Percentiles rank a stretch among this genome's conserved stretches.
phyloP scores from a whole-genome alignment of 2,329 filamentous ascomycete species.

The Aspergillus sclerotialis region DNA sequence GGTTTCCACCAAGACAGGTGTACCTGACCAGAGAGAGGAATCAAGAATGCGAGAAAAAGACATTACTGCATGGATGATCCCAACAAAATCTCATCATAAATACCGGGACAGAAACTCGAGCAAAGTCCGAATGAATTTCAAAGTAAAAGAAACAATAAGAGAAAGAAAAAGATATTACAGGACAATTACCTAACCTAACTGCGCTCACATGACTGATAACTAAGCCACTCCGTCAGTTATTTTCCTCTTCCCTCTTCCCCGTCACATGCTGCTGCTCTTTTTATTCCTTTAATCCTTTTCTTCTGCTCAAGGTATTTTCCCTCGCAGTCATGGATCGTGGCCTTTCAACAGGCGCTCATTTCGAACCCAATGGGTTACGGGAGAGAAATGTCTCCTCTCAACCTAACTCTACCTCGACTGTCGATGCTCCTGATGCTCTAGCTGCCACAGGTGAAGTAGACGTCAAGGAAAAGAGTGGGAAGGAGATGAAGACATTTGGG shows the following conservation, averaged over 20 bases:
- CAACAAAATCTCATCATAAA: too few relatives aligned
- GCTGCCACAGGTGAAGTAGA: slow-evolving; percentile 28
- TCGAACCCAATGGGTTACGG: slow-evolving; percentile 37
- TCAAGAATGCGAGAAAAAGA: too few relatives aligned
- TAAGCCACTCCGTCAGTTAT: too few relatives aligned
- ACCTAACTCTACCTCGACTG: slow-evolving; percentile 37
- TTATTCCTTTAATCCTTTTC: slow-evolving; percentile 2
- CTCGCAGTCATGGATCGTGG: slow-evolving; percentile 29
- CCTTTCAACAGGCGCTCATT: slow-evolving; percentile 30
- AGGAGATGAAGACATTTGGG: slow-evolving; percentile 74
- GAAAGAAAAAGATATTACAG: too few relatives aligned
- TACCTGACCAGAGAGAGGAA: neutral
- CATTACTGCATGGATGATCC: too few relatives aligned
- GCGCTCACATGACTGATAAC: slow-evolving; percentile 11
- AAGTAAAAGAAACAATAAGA: too few relatives aligned
- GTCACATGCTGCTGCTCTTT: slow-evolving; percentile 12
- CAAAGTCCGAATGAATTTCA: too few relatives aligned
- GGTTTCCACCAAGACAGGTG: neutral
- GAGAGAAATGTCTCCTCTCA: slow-evolving; percentile 38
- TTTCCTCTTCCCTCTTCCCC: slow-evolving; percentile 5
- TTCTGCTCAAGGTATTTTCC: slow-evolving; percentile 4
- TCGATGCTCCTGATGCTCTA: too few relatives aligned
- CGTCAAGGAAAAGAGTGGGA: slow-evolving; percentile 42
- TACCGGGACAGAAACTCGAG: neutral
- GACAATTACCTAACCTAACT: neutral